Percentiles rank a stretch among this genome's conserved stretches.
phyloP scores from a whole-genome alignment of 345 rosid species.

The Eucalyptus regnans region DNA sequence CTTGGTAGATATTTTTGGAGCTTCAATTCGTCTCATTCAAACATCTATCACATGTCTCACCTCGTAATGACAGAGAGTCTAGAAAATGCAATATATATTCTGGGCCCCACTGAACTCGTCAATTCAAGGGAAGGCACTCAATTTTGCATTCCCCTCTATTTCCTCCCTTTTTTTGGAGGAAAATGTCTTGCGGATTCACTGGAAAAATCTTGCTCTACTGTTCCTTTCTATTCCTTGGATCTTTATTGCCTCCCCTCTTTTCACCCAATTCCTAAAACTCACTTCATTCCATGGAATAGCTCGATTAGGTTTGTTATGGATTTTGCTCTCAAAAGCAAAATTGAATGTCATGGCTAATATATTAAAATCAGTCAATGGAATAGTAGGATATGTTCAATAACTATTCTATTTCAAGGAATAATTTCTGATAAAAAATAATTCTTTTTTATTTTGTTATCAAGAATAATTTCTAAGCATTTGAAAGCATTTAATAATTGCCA shows the following conservation, averaged over 20 bases:
- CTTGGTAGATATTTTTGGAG: fast-evolving
- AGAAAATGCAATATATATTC: neutral
- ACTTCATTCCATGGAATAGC: neutral
- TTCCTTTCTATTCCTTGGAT: no score
- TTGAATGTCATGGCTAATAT: no score
- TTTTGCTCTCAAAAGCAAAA: no score
- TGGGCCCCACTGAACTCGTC: fast-evolving
- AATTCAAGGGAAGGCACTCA: neutral
- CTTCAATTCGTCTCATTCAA: neutral
- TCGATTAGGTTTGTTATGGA: neutral
- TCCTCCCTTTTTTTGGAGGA: neutral
- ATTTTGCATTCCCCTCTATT: neutral
- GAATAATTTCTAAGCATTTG: no score
- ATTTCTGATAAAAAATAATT: no score
- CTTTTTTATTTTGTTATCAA: no score
- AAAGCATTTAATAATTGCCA: no score
- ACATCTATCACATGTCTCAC: neutral
- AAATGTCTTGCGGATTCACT: no score
- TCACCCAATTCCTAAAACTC: neutral
- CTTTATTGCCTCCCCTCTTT: neutral
- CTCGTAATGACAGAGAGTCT: fast-evolving
- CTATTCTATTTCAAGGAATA: no score
- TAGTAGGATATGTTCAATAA: no score
- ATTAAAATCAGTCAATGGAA: no score
- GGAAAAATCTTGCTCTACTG: neutral